phyloP scores from a whole-genome alignment of 208 protist genomes.

The Trypanosoma cruzi region DNA sequence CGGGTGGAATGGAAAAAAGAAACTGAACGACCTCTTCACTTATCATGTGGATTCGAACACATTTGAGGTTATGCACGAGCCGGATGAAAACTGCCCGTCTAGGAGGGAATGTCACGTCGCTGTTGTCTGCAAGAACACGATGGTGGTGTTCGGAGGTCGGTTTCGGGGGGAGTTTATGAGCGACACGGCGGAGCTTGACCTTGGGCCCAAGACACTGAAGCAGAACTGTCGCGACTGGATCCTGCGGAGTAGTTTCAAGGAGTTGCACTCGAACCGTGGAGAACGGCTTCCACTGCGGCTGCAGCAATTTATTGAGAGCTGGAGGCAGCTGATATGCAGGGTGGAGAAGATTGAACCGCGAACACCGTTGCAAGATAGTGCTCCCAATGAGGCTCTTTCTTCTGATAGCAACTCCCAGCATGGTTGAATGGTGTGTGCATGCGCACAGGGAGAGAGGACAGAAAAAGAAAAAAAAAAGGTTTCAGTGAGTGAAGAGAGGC shows the following conservation, averaged over 20 bases:
- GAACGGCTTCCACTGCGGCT: conserved; percentile 47
- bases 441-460: neutral
- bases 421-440: conserved; percentile 4
- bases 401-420: conserved; percentile 33
- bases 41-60: conserved; percentile 85
- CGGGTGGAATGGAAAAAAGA: conserved; percentile 89
- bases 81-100: conserved; percentile 71
- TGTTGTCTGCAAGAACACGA: conserved; percentile 83
- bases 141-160: conserved; percentile 91
- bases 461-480: neutral
- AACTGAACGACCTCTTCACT: conserved; percentile 86
- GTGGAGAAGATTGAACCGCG: conserved; percentile 11
- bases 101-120: conserved; percentile 87
- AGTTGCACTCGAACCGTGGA: conserved; percentile 28
- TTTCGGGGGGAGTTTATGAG: conserved; percentile 87
- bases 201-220: conserved; percentile 56
- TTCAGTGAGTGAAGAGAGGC: neutral
- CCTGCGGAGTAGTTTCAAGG: conserved; percentile 24
- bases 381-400: conserved; percentile 25
- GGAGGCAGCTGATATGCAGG: conserved; percentile 16
- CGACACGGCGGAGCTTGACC: conserved; percentile 77
- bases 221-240: conserved; percentile 70
- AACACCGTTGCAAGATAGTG: conserved; percentile 8
- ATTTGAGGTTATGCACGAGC: conserved; percentile 57
- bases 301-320: conserved; percentile 29